Evolutionary conservation across 305 asterid species (phyloP), one percentile per base, ranked within the genome.

Genomic region (Plantago coronopus): DNA sequence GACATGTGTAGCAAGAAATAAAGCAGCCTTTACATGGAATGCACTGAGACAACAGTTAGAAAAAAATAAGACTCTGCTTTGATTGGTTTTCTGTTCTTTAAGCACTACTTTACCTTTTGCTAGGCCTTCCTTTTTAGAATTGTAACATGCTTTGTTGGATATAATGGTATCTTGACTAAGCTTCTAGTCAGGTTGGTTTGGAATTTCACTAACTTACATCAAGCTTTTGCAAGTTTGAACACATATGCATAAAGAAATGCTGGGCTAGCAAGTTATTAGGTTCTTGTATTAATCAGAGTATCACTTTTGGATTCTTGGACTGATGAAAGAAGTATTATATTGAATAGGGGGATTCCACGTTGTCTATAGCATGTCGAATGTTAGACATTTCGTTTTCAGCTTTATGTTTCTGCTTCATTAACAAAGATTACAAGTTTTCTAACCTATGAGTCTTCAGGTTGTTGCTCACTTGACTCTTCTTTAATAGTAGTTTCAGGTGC

Each of bases 381-480:
- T 7, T 6, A 7, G 40, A 34, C 40, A 34, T 58, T 49, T 20
- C 25, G 27, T 21, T 6, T 27, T 48, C 64, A 31, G 18, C 12
- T 14, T 54, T 23, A 37, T 50, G 54, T 71, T 46, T 31, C 57
- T 46, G 54, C 67, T 56, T 58, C 38, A 54, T 48, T 70, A 27
- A 48, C 61, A 61, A 62, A 37, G 65, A 57, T 20, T 17, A 37
- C 46, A 13, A 55, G 38, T 63, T 42, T 18, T 31, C 50, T 45
- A 21, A 31, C 58, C 74, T 78, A 81, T 15, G 79, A 60, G 25
- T 59, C 76, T 65, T 66, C 72, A 23, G 75, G 48, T 9, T 50
- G 70, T 50, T 53, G 76, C 47, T 49, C 67, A 7, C 62, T 59
- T 0, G 62, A 20, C 55, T 22, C 73, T 44, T 84, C 68, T 43